Conservation (phyloP, 116 monocot genomes). For the Zostera marina region DNA sequence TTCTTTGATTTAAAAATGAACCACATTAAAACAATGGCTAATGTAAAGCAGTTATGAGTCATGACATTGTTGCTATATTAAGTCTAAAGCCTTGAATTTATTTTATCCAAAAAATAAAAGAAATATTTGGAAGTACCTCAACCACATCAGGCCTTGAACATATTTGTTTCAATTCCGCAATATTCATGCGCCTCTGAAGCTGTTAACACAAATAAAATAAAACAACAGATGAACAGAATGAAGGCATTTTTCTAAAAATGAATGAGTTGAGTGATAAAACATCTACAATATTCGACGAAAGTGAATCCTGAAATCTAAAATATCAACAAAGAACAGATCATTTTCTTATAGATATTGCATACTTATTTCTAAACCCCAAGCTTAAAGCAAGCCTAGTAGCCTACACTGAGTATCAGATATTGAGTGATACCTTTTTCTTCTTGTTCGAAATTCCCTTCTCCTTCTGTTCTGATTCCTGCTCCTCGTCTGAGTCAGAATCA, state of each 20-base stretch:
- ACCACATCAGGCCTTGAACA: constrained; percentile 90
- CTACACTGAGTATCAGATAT: neutral
- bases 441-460: constrained; percentile 74
- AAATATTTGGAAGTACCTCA: constrained; percentile 40
- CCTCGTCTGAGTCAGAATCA: constrained; percentile 77
- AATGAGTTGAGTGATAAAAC: neutral
- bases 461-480: constrained; percentile 46
- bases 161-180: constrained; percentile 92
- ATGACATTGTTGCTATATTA: no score
- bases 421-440: constrained; percentile 70
- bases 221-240: neutral
- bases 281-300: no score
- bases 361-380: neutral
- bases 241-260: neutral
- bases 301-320: no score
- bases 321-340: no score
- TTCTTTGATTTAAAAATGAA: neutral
- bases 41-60: no score
- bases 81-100: neutral
- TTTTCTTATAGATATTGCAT: no score
- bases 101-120: neutral
- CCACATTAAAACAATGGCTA: neutral
- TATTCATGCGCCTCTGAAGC: constrained; percentile 96
- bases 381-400: neutral
- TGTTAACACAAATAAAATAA: constrained; percentile 7